Percentiles rank a stretch among this genome's conserved stretches.
These are phyloP conservation scores for Lecanicillium sp. DNA, from an alignment of 2,329 filamentous ascomycete genomes.

Conservation along the genomic window DNA sequence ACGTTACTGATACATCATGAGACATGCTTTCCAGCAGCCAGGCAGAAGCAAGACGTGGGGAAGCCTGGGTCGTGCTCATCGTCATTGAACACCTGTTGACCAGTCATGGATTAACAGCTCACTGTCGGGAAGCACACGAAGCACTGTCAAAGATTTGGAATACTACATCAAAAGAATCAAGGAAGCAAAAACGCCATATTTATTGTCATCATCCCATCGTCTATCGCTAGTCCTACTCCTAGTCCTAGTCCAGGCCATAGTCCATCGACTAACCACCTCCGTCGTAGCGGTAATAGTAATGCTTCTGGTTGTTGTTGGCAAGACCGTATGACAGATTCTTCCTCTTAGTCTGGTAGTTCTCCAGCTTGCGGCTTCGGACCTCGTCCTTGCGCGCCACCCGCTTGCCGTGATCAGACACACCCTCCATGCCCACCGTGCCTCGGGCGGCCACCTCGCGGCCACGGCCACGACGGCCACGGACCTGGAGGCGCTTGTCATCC, in stretches of 20 bases:
- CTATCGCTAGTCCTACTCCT: too few species aligned
- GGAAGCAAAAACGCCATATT: slow-evolving; percentile 6
- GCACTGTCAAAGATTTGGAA: too few species aligned
- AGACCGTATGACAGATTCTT: slow-evolving; percentile 66
- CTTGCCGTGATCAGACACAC: slow-evolving; percentile 70
- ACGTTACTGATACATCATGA: too few species aligned
- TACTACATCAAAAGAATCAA: slow-evolving; percentile 1
- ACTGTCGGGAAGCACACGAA: too few species aligned
- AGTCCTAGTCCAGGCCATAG: not conserved
- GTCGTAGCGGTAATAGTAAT: slow-evolving; percentile 45
- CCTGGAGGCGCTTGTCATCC: slow-evolving; percentile 26
- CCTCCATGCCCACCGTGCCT: slow-evolving; percentile 69
- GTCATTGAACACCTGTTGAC: too few species aligned
- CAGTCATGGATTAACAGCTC: too few species aligned
- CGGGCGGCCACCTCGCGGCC: slow-evolving; percentile 55
- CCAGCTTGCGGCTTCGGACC: slow-evolving; percentile 59
- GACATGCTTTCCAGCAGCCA: too few species aligned
- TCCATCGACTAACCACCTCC: slow-evolving; percentile 30
- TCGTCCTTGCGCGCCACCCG: slow-evolving; percentile 58
- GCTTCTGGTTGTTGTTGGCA: slow-evolving; percentile 65
- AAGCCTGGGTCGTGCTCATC: too few species aligned
- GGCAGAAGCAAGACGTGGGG: too few species aligned
- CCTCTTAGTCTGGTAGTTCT: slow-evolving; percentile 52
- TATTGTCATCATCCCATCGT: slow-evolving; percentile 1
- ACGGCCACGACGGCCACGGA: slow-evolving; percentile 27